phyloP scores from a whole-genome alignment of 2,329 filamentous ascomycete genomes.

The Colletotrichum magnum region DNA sequence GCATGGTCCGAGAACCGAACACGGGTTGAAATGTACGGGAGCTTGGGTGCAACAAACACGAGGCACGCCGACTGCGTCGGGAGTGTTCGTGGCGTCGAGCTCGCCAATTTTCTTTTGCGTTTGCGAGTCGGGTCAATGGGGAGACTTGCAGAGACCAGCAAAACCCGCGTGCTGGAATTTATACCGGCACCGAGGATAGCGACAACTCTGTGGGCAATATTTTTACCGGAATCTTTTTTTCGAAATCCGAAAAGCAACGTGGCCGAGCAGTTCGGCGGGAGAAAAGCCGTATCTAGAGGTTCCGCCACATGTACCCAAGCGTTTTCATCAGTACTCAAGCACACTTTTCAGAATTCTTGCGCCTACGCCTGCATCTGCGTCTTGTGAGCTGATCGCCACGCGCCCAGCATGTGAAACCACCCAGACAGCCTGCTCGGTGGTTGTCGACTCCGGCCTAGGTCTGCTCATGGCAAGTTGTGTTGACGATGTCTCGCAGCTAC shows the following conservation, averaged over 20 bases:
- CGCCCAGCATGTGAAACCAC: too few species aligned
- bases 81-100: conserved; percentile 11
- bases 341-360: conserved; percentile 6
- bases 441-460: too few species aligned
- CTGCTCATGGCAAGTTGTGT: too few species aligned
- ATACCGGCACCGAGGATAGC: conserved; percentile 12
- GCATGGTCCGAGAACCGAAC: conserved; percentile 33
- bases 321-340: conserved; percentile 33
- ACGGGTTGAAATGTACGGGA: background rate
- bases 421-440: too few species aligned
- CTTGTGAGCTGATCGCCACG: too few species aligned
- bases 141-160: conserved; percentile 20
- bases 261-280: conserved; percentile 3
- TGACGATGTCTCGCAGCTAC: too few species aligned
- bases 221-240: background rate
- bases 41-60: conserved; percentile 17
- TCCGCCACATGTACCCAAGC: conserved; percentile 33
- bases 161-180: background rate
- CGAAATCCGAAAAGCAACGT: conserved; percentile 13
- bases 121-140: conserved; percentile 14
- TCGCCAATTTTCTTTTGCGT: conserved; percentile 17
- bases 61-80: conserved; percentile 21
- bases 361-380: background rate
- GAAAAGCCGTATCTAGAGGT: conserved; percentile 18
- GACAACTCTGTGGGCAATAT: background rate